Evolutionary conservation across 2,329 filamentous ascomycete species (phyloP), one percentile per base, ranked within the genome.

Genomic region (Nothopassalora personata): DNA sequence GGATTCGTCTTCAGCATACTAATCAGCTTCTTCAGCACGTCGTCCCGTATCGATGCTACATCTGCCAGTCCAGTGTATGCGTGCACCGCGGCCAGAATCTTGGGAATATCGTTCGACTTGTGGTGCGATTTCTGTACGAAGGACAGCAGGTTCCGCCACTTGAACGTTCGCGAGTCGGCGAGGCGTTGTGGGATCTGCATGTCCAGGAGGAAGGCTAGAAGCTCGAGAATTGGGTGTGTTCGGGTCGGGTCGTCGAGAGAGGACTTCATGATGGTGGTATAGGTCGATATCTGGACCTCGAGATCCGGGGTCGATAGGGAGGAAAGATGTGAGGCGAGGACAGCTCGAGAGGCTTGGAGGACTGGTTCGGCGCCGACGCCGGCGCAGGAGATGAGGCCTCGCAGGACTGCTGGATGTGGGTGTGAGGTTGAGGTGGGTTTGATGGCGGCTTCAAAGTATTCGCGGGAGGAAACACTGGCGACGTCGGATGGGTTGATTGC

Each of bases 41-140:
- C 81, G 58, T 78, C 77, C 8, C 76, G 74, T 7, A 83, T 75
- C 0, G 77, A 76, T 27, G 77, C 74, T n/a, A 81, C 72, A n/a
- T 70, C 67, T 4, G 85, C 84, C 28, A 96, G 75, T 0, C 85
- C 85, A 2, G 86, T 83, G 73, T 97, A 97, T 11, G 94, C 83
- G 68, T 87, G 88, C 61, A 95, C 78, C 23, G 89, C 90, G 0
- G 90, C 88, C 70, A 90, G 84, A 1, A 97, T 80, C 72, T 94
- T 93, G 53, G 86, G 83, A 47, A 96, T 83, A 71, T 90, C 94
- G 19, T 87, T 85, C 0, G 88, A 89, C 75, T 92, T 93, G 77
- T 89, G 92, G 63, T 92, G 89, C 0, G 89, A 83, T 73, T 87
- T 91, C 69, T 95, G 90, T 4, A 88, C 83, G 36, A 85, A 79